phyloP scores from a whole-genome alignment of 2,329 filamentous ascomycete genomes.

The Scytalidium lignicola region DNA sequence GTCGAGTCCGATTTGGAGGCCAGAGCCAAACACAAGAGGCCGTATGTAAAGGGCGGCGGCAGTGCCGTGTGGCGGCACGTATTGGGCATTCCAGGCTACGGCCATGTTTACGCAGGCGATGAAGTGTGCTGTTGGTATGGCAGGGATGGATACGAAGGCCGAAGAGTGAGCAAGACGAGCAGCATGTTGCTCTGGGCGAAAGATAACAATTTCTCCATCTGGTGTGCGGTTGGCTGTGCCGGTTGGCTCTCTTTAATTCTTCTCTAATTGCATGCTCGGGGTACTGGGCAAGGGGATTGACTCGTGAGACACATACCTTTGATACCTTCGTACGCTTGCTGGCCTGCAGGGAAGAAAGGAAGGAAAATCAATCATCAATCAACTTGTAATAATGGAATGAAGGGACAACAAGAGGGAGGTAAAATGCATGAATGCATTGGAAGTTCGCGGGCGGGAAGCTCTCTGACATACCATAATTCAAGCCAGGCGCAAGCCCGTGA shows the following conservation, averaged over 20 bases:
- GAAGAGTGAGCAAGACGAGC: constrained; percentile 58
- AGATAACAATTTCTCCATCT: constrained; percentile 54
- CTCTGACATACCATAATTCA: constrained; percentile 51
- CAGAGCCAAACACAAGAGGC: constrained; percentile 59
- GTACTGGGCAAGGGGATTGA: no score
- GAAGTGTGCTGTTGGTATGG: constrained; percentile 54
- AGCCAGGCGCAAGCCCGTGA: constrained; percentile 61
- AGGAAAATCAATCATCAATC: no score
- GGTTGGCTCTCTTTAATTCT: no score
- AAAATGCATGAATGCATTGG: no score
- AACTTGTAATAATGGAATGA: no score
- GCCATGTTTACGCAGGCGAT: constrained; percentile 53
- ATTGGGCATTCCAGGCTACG: constrained; percentile 60
- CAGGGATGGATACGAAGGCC: constrained; percentile 57
- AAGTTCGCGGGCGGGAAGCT: no score
- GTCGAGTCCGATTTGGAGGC: constrained; percentile 56
- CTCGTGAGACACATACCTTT: no score
- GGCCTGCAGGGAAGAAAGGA: constrained; percentile 30
- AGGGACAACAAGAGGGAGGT: no score
- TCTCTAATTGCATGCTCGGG: no score
- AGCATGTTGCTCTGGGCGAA: constrained; percentile 59
- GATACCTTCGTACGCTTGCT: constrained; percentile 66
- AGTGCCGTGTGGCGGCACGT: constrained; percentile 58
- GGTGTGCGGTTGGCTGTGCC: constrained; percentile 57
- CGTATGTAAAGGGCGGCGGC: constrained; percentile 64